Conservation (phyloP, 192 early-diverging fungal genomes). For the Podila epigama region DNA sequence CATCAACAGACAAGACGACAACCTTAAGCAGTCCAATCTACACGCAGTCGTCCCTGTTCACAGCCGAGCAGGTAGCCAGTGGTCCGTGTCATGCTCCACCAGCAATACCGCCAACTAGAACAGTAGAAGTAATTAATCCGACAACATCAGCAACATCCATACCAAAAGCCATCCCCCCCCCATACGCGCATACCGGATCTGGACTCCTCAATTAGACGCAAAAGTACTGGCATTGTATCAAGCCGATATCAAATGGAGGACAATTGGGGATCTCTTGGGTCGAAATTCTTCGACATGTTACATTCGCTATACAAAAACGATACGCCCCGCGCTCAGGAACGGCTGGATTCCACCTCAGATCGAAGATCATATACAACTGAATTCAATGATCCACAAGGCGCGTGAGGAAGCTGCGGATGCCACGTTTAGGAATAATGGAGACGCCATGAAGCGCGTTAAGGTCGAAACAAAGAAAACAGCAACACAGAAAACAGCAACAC, state of each 20-base stretch:
- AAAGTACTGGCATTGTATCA: constrained; percentile 7
- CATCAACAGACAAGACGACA: too few species aligned
- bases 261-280: constrained; percentile 14
- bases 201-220: constrained; percentile 23
- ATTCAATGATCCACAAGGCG: background rate
- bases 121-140: too few species aligned
- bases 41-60: too few species aligned
- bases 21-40: too few species aligned
- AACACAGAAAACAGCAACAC: too few species aligned
- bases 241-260: constrained; percentile 22
- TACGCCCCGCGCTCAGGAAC: constrained; percentile 1
- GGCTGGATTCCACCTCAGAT: constrained; percentile 12
- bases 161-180: background rate
- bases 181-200: background rate
- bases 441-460: too few species aligned
- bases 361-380: constrained; percentile 2
- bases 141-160: background rate
- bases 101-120: constrained; percentile 28
- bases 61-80: too few species aligned
- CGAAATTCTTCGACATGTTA: constrained; percentile 20
- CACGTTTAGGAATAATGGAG: too few species aligned
- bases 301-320: background rate
- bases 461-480: too few species aligned
- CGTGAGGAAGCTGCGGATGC: background rate
- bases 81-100: too few species aligned